These are phyloP conservation scores for Dovyalis caffra DNA, from an alignment of 345 rosid species.

Conservation along the genomic window DNA sequence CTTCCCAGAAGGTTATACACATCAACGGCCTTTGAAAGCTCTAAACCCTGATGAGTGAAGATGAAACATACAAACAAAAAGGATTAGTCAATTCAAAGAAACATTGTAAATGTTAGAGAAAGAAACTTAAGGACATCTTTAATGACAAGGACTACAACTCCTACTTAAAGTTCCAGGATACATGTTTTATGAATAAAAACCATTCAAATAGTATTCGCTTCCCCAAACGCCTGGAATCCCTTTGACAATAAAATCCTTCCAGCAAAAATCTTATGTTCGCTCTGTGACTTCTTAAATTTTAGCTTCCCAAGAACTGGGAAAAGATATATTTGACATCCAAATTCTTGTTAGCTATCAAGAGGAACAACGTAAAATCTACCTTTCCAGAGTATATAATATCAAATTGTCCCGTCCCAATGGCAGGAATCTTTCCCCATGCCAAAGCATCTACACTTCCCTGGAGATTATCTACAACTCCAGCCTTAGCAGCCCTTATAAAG, in stretches of 20 bases:
- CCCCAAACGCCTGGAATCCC: too few relatives aligned
- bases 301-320: neutral
- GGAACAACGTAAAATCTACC: conserved; percentile 39
- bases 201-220: neutral
- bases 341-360: neutral
- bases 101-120: neutral
- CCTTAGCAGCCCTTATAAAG: conserved; percentile 86
- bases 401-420: conserved; percentile 70
- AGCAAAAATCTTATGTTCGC: neutral
- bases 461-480: conserved; percentile 58
- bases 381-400: conserved; percentile 59
- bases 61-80: neutral
- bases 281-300: neutral
- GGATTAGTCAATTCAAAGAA: conserved; percentile 8
- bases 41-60: conserved; percentile 39
- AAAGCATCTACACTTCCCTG: conserved; percentile 79
- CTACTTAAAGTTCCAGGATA: neutral
- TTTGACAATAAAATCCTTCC: neutral
- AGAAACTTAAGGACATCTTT: neutral
- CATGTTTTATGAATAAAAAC: neutral
- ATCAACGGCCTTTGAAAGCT: conserved; percentile 46
- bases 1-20: conserved; percentile 54
- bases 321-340: neutral
- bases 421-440: conserved; percentile 83
- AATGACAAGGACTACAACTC: neutral